phyloP scores from a whole-genome alignment of 176 grass and related monocot genomes.

The Elaeis guineensis region DNA sequence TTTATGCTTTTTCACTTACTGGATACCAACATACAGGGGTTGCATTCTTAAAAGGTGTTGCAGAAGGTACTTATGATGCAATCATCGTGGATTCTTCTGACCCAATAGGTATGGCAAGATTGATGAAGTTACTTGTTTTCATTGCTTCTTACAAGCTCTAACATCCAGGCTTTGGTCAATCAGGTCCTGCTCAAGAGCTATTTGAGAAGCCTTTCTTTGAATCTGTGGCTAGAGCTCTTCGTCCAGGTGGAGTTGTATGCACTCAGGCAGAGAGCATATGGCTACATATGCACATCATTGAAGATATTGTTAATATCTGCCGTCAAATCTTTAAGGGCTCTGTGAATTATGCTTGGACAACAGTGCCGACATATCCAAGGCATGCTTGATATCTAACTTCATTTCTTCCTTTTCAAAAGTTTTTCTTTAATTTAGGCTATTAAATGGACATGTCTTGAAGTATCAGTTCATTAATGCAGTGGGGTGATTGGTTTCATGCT shows the following conservation, averaged over 20 bases:
- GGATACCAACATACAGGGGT: constrained; percentile 36
- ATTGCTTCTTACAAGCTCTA: constrained; percentile 13
- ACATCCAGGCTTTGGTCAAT: background rate
- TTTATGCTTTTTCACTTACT: too few species aligned
- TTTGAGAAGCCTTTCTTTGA: constrained; percentile 98
- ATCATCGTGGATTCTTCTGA: constrained; percentile 92
- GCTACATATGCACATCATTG: constrained; percentile 97
- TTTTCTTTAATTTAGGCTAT: background rate
- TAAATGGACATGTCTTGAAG: background rate
- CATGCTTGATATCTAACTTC: constrained; percentile 10
- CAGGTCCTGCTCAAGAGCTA: constrained; percentile 91
- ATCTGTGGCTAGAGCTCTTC: constrained; percentile 58
- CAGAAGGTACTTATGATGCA: constrained; percentile 83
- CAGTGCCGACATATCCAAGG: constrained; percentile 96
- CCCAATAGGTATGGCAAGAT: constrained; percentile 48
- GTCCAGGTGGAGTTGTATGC: constrained; percentile 86
- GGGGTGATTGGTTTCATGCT: constrained; percentile 98
- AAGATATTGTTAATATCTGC: constrained; percentile 65
- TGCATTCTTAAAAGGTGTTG: constrained; percentile 66
- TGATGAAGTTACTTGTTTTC: background rate
- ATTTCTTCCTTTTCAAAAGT: background rate
- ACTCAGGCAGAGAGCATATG: constrained; percentile 99
- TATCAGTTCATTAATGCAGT: constrained; percentile 27
- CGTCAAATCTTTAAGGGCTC: constrained; percentile 87
- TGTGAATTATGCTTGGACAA: constrained; percentile 95